phyloP scores from a whole-genome alignment of 2,329 filamentous ascomycete species.

The Claviceps africana region DNA sequence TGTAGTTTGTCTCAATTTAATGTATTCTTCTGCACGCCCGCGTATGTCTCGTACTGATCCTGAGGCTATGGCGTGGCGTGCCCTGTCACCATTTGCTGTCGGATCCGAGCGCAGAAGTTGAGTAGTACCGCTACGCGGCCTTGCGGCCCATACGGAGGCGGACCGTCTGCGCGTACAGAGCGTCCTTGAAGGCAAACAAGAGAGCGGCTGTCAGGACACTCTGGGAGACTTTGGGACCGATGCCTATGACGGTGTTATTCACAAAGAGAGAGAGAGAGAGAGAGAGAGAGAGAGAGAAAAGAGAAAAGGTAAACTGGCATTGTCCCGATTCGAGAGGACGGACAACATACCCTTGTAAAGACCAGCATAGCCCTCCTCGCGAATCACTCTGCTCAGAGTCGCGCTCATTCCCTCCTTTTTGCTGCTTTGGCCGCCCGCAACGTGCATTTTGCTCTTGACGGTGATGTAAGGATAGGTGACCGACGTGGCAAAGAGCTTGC shows the following conservation, averaged over 20 bases:
- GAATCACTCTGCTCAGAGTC: conserved; percentile 65
- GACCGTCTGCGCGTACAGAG: conserved; percentile 72
- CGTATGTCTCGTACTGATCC: too few species aligned
- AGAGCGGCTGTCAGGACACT: conserved; percentile 93
- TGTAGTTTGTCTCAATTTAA: too few species aligned
- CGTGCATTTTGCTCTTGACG: conserved; percentile 95
- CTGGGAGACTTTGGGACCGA: conserved; percentile 91
- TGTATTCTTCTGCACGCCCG: too few species aligned
- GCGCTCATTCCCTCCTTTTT: conserved; percentile 68
- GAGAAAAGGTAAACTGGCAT: not conserved
- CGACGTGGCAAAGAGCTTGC: conserved; percentile 84
- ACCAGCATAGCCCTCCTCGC: conserved; percentile 80
- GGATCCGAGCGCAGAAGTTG: not conserved
- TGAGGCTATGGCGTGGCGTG: too few species aligned
- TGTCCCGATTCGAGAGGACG: not conserved
- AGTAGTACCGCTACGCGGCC: not conserved
- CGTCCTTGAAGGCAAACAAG: conserved; percentile 96
- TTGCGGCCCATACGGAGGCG: conserved; percentile 40
- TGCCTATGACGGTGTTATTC: conserved; percentile 49
- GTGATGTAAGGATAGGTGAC: conserved; percentile 99
- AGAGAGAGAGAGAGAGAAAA: not conserved
- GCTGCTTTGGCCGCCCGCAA: conserved; percentile 56
- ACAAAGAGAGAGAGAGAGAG: not conserved
- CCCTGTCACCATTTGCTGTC: too few species aligned
- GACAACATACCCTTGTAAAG: conserved; percentile 65